Base-by-base conservation (phyloP, 805 yeast species). In the Yarrowia keelungensis region DNA sequence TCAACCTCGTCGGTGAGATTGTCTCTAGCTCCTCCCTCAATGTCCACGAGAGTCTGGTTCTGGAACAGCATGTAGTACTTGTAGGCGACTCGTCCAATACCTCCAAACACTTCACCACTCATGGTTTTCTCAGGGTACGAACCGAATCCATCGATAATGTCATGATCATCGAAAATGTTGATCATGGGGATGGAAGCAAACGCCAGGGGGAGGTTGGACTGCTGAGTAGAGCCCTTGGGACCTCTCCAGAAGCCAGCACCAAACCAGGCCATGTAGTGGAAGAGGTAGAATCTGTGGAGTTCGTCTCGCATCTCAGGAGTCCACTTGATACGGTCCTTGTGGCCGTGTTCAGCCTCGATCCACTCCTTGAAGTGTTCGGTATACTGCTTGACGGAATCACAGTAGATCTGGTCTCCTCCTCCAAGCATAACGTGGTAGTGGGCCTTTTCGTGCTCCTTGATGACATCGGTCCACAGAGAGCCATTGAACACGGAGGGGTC, bases 391-490 rank as follows among this genome's bases (percentile, higher is more conserved):
- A 94, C 87, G 1, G 91, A 83, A 78, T 94, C 99, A 66, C 93
- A 87, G 77, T 94, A 94, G 64, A 94, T 84, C 79, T 94, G 99
- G 79, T 94, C 99, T 41, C 99, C 99, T 66, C 98, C 98, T 38
- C 98, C 98, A 38, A 95, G 81, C 97, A 94, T 93, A 5, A 92
- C 98, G 77, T 94, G 97, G 78, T 91, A 91, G 50, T 83, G 85
- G 47, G 85, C 85, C 47, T 82, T 80, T 8, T 77, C 73, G 75
- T 94, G 97, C 70, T 86, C 85, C 36, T 83, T 81, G 73, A 93
- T 74, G 3, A 94, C 96, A 75, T 95, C 98, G 47, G 81, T 82
- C 98, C 98, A 94, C 71, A 95, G 78, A 1, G 91, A 88, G 9
- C 93, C 91, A 70, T 87, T 86, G 79, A 87, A 95, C 5, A 77